phyloP scores from a whole-genome alignment of 2,329 filamentous ascomycete genomes.

The Ceratocystis cacaofunesta region DNA sequence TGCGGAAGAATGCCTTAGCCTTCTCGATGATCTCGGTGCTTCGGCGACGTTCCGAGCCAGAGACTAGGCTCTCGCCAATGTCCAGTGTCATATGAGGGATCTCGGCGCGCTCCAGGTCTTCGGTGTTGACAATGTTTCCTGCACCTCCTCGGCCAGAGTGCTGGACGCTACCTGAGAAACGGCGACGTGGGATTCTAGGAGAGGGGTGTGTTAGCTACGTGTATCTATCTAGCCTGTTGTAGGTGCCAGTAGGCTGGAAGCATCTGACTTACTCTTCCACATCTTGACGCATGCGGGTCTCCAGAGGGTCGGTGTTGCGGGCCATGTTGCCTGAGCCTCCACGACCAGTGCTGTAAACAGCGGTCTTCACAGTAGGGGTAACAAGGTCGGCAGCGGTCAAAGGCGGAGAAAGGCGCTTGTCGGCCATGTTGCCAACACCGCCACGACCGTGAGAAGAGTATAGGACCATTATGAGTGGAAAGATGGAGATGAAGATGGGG shows the following conservation, averaged over 20 bases:
- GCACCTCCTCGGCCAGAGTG: conserved; percentile 63
- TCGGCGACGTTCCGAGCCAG: conserved; percentile 15
- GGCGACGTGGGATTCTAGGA: conserved; percentile 37
- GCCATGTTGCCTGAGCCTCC: conserved; percentile 85
- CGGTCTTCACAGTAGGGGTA: conserved; percentile 68
- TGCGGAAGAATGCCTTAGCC: conserved; percentile 15
- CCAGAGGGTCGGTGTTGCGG: conserved; percentile 50
- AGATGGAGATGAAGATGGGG: neutral
- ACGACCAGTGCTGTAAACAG: conserved; percentile 78
- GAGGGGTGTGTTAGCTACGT: conserved; percentile 15
- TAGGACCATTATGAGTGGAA: conserved; percentile 11
- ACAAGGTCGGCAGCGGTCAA: conserved; percentile 49
- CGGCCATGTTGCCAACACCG: conserved; percentile 60
- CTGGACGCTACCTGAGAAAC: conserved; percentile 38
- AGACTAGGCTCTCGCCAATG: conserved; percentile 18
- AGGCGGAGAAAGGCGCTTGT: conserved; percentile 32
- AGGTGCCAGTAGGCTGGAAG: conserved; percentile 10
- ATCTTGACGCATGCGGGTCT: conserved; percentile 70
- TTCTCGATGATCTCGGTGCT: conserved; percentile 27
- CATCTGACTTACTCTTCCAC: conserved; percentile 49
- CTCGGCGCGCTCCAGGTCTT: conserved; percentile 24
- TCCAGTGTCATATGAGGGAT: conserved; percentile 23
- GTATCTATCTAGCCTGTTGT: neutral
- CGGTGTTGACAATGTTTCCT: conserved; percentile 48
- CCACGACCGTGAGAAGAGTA: conserved; percentile 57